Conservation (phyloP, 208 protist species). For the Crithidia fasciculata region DNA sequence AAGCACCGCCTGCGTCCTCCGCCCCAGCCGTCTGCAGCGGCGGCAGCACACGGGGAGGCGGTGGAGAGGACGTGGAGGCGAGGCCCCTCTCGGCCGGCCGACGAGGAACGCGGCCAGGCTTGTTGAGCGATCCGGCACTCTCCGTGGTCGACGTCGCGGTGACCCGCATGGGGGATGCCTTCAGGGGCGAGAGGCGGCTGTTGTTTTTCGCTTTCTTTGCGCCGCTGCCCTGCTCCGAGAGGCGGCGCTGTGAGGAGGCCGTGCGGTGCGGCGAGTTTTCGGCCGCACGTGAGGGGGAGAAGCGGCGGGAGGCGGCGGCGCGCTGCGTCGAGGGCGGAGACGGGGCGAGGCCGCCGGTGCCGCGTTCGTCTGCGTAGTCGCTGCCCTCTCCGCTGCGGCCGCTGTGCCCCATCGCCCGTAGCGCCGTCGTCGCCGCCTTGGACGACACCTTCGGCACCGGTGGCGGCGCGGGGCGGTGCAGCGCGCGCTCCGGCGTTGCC, state of each 20-base stretch:
- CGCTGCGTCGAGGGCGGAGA: conserved; percentile 12
- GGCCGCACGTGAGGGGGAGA: conserved; percentile 1
- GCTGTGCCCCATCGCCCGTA: background rate
- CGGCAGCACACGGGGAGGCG: conserved; percentile 22
- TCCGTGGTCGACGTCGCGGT: background rate
- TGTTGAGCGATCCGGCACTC: background rate
- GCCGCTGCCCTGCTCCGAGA: conserved; percentile 8
- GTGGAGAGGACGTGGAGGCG: conserved; percentile 3
- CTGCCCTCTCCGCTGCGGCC: background rate
- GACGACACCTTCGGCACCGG: background rate
- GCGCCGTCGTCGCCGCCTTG: background rate
- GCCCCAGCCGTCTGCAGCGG: conserved; percentile 19
- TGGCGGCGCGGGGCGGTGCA: conserved; percentile 3
- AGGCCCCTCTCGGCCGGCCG: conserved; percentile 1
- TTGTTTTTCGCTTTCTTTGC: background rate
- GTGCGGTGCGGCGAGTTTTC: conserved; percentile 15
- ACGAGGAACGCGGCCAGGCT: conserved; percentile 6
- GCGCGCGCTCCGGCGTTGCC: background rate
- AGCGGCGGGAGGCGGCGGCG: conserved; percentile 20
- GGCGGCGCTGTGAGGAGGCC: conserved; percentile 16
- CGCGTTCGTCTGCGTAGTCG: background rate
- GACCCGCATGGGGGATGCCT: background rate
- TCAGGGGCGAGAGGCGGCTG: conserved; percentile 12
- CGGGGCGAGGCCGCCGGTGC: background rate
- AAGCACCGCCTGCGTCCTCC: background rate